Evolutionary conservation across 495 filamentous ascomycete genomes (phyloP), one percentile per base, ranked within the genome.

Genomic region (Annulohypoxylon maeteangense): DNA sequence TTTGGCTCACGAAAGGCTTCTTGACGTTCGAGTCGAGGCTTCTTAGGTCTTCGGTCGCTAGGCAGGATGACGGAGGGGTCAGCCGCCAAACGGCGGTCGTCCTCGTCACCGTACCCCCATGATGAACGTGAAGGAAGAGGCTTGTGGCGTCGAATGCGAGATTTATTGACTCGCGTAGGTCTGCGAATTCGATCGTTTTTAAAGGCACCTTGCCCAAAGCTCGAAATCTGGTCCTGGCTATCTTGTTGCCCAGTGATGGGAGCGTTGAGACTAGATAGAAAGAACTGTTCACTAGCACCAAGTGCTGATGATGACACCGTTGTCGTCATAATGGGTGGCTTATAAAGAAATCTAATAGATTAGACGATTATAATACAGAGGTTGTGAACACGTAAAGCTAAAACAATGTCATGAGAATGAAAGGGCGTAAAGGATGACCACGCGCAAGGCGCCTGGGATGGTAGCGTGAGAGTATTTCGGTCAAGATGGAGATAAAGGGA

Each of bases 1-100:
- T 64, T 54, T 3, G 71, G 75, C 22, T 78, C 79, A 11, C 76
- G 73, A 36, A 84, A 84, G 18, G 82, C 82, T 50, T 81, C 79
- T 64, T 84, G 79, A 7, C 82, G 72, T 61, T 81, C 75, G 27
- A 84, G 75, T 0, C 75, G 76, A 0, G 81, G 81, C 10, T 68
- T 77, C 2, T 74, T 64, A 6, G 66, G 75, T 8, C 36, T 36
- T n/a, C 29, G 32, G 58, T 81, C 77, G 44, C 74, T 57, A 16
- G 80, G 78, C 5, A 81, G 57, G 1, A 38, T 25, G 12, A 78
- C 45, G 18, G 53, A 65, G 12, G 67, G 70, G 32, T 76, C 75
- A 4, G 78, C 78, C 36, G 73, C 70, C 6, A 80, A 62, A 1
- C 59, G 70, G 42, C 67, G 67, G 66, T 73, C 67, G 32, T 81